Evolutionary conservation across 192 early-diverging fungal genomes (phyloP), one percentile per base, ranked within the genome.

Genomic region (Rhizophagus sp.): DNA sequence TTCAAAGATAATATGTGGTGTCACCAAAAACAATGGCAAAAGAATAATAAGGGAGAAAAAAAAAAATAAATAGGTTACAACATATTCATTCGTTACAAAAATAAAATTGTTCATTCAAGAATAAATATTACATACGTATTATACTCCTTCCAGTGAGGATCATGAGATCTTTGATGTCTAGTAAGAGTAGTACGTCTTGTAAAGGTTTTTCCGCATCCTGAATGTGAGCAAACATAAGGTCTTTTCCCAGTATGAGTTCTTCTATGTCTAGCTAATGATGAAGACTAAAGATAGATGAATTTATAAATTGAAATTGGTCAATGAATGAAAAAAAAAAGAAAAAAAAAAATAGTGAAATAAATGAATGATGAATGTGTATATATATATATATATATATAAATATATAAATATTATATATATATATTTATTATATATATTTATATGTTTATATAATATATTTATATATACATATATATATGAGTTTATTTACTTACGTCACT

Each of bases 191-290:
- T 93, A 61, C 88, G 87, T 30, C 92, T 84, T 34, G 90, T 93
- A 80, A 95, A 96, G 2, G 89, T 85, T 79, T 95, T 95, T 22
- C 83, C 88, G 81, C 95, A 96, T 3, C 90, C 91, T 7, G 86
- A 84, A 75, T 88, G 86, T n/a, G 83, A 81, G 76, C 93, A 94
- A 8, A 87, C 86, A 83, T 93, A 95, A 2, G 94, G 92, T 65
- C 94, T 88, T 81, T 93, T 93, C 62, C 93, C 93, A 76, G 91
- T 92, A 81, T 95, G 94, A 1, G 91, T 93, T 70, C 93, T 89
- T 44, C 93, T 89, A 82, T 95, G 94, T 67, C 94, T 88, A 0
- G 93, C 92, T 62, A 95, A 88, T 27, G 92, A 93, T 25, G 93
- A 94, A 47, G 67, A 70, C 78, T 79, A 24, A 39, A 34, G 36